Conservation (phyloP, 805 yeast species). For the Yarrowia sp. region DNA sequence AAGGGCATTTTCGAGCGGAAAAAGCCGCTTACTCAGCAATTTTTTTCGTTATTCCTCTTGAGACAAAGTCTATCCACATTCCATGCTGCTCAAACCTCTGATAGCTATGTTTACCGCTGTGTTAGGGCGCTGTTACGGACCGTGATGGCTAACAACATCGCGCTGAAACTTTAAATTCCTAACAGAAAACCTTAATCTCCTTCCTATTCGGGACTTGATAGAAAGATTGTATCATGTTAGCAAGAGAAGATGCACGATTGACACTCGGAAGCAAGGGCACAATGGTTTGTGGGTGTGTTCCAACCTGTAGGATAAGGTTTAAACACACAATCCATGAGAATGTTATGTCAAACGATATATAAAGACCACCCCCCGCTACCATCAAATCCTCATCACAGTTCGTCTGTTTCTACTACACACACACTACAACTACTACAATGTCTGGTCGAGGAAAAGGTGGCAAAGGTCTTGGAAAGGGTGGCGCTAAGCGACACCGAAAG, state of each 20-base stretch:
- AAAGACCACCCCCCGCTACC: neutral
- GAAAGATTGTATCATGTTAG: neutral
- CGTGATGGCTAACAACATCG: neutral
- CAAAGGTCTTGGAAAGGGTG: constrained; percentile 99
- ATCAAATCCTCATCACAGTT: neutral
- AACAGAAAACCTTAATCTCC: constrained; percentile 13
- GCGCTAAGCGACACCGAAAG: constrained; percentile 99
- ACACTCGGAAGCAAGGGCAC: neutral
- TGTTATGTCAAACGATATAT: neutral
- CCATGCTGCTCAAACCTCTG: neutral
- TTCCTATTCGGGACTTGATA: constrained; percentile 12
- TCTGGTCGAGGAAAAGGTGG: constrained; percentile 99
- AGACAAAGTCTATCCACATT: neutral
- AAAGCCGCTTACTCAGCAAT: neutral
- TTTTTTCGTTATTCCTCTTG: too few species aligned
- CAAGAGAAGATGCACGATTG: neutral
- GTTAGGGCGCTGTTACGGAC: neutral
- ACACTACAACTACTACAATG: constrained; percentile 49
- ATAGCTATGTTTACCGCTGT: neutral
- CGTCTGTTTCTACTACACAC: constrained; percentile 15
- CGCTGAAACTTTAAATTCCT: neutral
- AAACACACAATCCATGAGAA: neutral
- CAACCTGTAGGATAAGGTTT: neutral
- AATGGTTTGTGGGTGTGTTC: neutral
- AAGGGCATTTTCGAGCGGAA: too few species aligned